Conservation (phyloP, 495 filamentous ascomycete genomes). For the Daldinia vernicosa region DNA sequence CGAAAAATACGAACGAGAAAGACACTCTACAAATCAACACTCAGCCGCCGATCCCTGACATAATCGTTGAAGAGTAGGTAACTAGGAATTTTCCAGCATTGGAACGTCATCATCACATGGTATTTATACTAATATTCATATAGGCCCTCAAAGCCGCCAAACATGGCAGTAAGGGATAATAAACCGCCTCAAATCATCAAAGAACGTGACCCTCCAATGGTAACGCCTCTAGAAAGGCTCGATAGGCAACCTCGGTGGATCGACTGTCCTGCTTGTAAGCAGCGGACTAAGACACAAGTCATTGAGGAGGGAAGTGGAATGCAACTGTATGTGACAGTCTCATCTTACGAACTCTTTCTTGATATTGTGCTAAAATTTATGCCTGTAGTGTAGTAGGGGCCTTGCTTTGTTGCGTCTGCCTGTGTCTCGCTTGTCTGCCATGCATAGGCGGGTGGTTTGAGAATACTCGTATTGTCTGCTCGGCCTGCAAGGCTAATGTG, state of each 20-base stretch:
- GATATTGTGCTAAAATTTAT: background rate
- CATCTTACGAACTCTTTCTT: background rate
- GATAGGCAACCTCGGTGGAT: conserved; percentile 38
- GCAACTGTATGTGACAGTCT: conserved; percentile 40
- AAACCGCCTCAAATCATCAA: background rate
- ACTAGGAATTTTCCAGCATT: background rate
- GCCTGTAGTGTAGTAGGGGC: conserved; percentile 40
- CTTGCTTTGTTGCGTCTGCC: conserved; percentile 46
- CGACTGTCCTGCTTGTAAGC: conserved; percentile 49
- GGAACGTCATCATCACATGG: no score
- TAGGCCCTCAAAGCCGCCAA: background rate
- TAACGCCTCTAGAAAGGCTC: conserved; percentile 43
- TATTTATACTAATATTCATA: background rate
- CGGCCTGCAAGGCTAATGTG: conserved; percentile 40
- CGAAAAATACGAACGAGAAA: background rate
- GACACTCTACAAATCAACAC: background rate
- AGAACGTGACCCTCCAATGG: conserved; percentile 24
- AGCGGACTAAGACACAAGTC: conserved; percentile 28
- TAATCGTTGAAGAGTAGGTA: conserved; percentile 25
- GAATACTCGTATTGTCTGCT: conserved; percentile 43
- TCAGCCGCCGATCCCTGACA: background rate
- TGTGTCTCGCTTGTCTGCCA: conserved; percentile 47
- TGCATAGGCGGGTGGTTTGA: conserved; percentile 50
- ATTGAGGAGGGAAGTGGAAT: conserved; percentile 41
- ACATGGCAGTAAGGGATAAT: background rate